These are phyloP conservation scores for Phialemoniopsis sp. DNA, from an alignment of 2,329 filamentous ascomycete genomes.

Conservation along the genomic window DNA sequence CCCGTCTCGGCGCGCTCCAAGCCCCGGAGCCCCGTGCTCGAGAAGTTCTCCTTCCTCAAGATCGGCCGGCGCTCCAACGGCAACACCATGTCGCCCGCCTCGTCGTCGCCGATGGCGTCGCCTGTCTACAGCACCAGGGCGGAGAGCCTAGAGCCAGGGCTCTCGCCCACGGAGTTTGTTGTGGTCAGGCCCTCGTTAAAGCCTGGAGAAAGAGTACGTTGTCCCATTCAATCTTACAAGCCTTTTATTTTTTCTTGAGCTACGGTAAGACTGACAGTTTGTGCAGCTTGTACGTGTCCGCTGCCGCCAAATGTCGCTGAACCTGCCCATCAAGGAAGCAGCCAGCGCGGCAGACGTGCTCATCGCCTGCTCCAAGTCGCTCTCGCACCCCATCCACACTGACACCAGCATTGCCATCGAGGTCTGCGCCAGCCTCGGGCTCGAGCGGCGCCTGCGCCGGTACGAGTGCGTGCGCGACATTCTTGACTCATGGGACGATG, in stretches of 20 bases:
- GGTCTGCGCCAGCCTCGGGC: conserved; percentile 67
- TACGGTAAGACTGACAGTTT: no score
- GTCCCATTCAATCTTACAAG: no score
- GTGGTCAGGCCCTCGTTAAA: conserved; percentile 2
- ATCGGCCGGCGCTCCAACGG: conserved; percentile 33
- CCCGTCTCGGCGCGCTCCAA: conserved; percentile 15
- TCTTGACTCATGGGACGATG: conserved; percentile 88
- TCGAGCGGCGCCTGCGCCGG: conserved; percentile 77
- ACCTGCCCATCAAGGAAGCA: conserved; percentile 67
- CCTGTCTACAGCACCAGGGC: conserved; percentile 25
- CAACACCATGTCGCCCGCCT: conserved; percentile 24
- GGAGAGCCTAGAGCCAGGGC: conserved; percentile 23
- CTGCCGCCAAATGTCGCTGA: conserved; percentile 65
- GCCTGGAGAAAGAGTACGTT: conserved; percentile 8
- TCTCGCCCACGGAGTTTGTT: conserved; percentile 7
- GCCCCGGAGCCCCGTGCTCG: conserved; percentile 36
- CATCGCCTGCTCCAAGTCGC: conserved; percentile 56
- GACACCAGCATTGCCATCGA: conserved; percentile 71
- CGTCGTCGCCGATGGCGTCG: conserved; percentile 17
- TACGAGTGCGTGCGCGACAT: conserved; percentile 86
- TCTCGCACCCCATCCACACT: conserved; percentile 61
- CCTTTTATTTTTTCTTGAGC: no score
- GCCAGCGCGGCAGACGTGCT: conserved; percentile 75
- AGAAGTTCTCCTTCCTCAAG: conserved; percentile 42
- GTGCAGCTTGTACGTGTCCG: conserved; percentile 48